Evolutionary conservation across 768 basidiomycete species (phyloP).

Genomic region (Lactarius pseudohatsudake): DNA sequence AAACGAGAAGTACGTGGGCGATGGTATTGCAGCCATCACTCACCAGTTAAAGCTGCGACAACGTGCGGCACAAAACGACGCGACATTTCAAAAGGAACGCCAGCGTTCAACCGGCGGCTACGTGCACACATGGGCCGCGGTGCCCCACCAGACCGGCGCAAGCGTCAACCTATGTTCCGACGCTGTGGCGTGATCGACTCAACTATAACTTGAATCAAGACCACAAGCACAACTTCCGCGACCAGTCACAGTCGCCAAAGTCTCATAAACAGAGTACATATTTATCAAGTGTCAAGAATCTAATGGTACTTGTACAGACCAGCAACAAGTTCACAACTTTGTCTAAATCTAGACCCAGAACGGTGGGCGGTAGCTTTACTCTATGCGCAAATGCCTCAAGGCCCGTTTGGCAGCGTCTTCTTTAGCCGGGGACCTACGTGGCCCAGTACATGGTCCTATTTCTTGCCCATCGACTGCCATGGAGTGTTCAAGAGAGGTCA

Average conservation of each 20-base stretch:
- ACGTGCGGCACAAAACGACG: slow-evolving; percentile 16
- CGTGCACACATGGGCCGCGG: background rate
- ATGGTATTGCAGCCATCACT: background rate
- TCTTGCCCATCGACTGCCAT: slow-evolving; percentile 29
- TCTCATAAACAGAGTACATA: background rate
- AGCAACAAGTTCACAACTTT: background rate
- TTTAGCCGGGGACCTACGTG: slow-evolving; percentile 41
- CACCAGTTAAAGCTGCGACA: slow-evolving; percentile 56
- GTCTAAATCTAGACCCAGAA: background rate
- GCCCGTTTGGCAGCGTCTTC: slow-evolving; percentile 38
- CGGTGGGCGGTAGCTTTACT: background rate
- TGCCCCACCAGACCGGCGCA: slow-evolving; percentile 14
- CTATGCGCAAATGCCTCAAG: slow-evolving; percentile 28
- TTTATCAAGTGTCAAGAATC: background rate
- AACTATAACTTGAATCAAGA: background rate
- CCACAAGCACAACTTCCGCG: background rate
- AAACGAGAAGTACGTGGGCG: background rate
- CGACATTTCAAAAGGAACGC: slow-evolving; percentile 4
- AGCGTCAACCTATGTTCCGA: slow-evolving; percentile 17
- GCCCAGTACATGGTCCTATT: slow-evolving; percentile 46
- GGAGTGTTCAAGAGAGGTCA: background rate
- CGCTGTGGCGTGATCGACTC: slow-evolving; percentile 15
- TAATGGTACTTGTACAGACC: no score
- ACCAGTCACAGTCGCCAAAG: background rate
- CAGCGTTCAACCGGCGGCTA: background rate